These are phyloP conservation scores for Leishmania guyanensis DNA, from an alignment of 208 protist species.

Conservation along the genomic window DNA sequence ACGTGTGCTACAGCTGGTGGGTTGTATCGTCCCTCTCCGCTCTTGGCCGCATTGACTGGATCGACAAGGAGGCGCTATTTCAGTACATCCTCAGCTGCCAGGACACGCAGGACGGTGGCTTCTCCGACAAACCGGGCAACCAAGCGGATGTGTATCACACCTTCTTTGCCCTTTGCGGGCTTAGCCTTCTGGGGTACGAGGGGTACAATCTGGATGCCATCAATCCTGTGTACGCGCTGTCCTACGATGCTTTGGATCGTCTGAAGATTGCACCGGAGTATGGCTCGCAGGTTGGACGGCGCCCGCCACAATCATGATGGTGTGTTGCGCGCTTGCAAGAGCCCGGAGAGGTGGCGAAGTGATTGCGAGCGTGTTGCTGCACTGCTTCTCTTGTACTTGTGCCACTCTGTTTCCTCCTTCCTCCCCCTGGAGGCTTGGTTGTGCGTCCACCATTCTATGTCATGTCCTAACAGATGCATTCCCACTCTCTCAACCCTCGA, in stretches of 20 bases:
- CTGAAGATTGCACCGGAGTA: conserved; percentile 53
- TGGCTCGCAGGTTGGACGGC: conserved; percentile 57
- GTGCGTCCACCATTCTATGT: background rate
- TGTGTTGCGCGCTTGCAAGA: background rate
- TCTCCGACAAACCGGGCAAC: conserved; percentile 98
- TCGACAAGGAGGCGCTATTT: conserved; percentile 92
- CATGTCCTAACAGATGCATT: background rate
- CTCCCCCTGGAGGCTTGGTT: background rate
- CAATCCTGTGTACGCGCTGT: conserved; percentile 91
- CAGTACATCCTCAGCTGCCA: conserved; percentile 96
- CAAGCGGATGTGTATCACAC: conserved; percentile 99
- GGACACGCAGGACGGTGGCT: conserved; percentile 96
- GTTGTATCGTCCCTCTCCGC: conserved; percentile 96
- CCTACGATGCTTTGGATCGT: conserved; percentile 77
- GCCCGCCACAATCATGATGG: background rate
- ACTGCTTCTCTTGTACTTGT: background rate
- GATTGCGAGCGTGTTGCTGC: background rate
- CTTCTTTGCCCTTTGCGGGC: conserved; percentile 98
- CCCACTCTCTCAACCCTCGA: background rate
- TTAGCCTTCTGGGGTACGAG: conserved; percentile 92
- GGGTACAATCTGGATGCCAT: conserved; percentile 68
- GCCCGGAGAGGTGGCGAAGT: background rate
- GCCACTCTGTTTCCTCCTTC: background rate
- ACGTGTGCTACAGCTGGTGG: conserved; percentile 99
- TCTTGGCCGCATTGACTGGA: conserved; percentile 94